phyloP scores from a whole-genome alignment of 257 asterid genomes.

The Leptodermis oblonga region DNA sequence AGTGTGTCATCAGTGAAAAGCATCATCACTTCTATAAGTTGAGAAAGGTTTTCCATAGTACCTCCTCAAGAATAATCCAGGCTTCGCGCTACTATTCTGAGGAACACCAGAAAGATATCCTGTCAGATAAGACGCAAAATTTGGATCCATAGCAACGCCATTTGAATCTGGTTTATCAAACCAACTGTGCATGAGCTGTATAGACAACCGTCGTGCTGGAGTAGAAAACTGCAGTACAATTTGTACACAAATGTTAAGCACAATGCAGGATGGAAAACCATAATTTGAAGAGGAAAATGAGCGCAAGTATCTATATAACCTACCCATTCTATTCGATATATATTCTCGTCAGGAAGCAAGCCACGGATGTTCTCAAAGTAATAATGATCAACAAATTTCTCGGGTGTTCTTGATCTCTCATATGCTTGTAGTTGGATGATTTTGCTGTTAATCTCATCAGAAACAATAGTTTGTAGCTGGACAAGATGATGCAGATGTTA shows the following conservation, averaged over 20 bases:
- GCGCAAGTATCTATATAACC: conserved; percentile 25
- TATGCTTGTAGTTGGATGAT: conserved; percentile 75
- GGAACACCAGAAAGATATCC: conserved; percentile 55
- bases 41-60: conserved; percentile 18
- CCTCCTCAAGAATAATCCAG: conserved; percentile 73
- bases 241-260: conserved; percentile 9
- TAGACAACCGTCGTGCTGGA: conserved; percentile 49
- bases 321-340: conserved; percentile 81
- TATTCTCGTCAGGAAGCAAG: conserved; percentile 66
- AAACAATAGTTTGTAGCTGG: conserved; percentile 62
- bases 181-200: conserved; percentile 79
- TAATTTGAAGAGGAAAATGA: conserved; percentile 6
- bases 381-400: conserved; percentile 50
- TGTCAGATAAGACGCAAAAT: conserved; percentile 57
- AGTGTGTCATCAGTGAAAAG: conserved; percentile 8
- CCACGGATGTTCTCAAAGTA: conserved; percentile 68
- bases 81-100: conserved; percentile 26
- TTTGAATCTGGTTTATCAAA: conserved; percentile 58
- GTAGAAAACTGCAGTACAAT: conserved; percentile 48
- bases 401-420: conserved; percentile 65
- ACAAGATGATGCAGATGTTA: not conserved
- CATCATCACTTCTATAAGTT: not conserved
- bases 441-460: conserved; percentile 67
- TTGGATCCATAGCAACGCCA: conserved; percentile 62
- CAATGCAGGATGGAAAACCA: conserved; percentile 7